Percentiles rank a stretch among this genome's conserved stretches.
phyloP scores from a whole-genome alignment of 1,139 yeast species.

The Spathaspora sp. region DNA sequence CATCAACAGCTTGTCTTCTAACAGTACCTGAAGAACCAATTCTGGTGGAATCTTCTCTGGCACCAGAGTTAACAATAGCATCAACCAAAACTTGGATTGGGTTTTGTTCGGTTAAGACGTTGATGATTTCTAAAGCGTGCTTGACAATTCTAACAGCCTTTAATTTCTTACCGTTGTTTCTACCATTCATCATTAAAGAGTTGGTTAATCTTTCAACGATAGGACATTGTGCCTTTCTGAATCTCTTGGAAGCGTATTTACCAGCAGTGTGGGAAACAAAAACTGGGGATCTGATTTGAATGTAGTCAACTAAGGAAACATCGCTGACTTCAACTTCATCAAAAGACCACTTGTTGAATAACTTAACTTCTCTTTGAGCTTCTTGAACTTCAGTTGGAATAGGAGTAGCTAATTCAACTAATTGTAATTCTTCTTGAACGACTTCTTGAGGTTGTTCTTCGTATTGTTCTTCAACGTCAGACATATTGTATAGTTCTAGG shows the following conservation, averaged over 20 bases:
- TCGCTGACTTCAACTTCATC: slow-evolving; percentile 98
- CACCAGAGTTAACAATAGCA: slow-evolving; percentile 99
- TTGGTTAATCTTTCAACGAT: slow-evolving; percentile 98
- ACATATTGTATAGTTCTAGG: slow-evolving; percentile 27
- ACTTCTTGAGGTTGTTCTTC: slow-evolving; percentile 45
- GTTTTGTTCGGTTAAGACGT: slow-evolving; percentile 98
- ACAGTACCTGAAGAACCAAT: slow-evolving; percentile 99
- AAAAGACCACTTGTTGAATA: slow-evolving; percentile 99
- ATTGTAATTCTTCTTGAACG: slow-evolving; percentile 72
- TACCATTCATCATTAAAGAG: slow-evolving; percentile 99
- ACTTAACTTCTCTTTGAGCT: slow-evolving; percentile 94
- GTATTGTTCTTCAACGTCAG: slow-evolving; percentile 54
- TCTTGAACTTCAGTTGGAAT: slow-evolving; percentile 97
- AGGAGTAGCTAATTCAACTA: slow-evolving; percentile 87
- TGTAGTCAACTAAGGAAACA: slow-evolving; percentile 96
- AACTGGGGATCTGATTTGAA: slow-evolving; percentile 96
- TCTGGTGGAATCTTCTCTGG: slow-evolving; percentile 99
- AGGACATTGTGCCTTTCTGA: slow-evolving; percentile 99
- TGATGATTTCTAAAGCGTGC: slow-evolving; percentile 97
- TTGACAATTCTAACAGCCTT: slow-evolving; percentile 99
- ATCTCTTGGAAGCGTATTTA: slow-evolving; percentile 99
- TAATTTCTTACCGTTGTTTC: slow-evolving; percentile 99
- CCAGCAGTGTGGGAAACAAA: slow-evolving; percentile 99
- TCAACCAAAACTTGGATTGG: slow-evolving; percentile 99
- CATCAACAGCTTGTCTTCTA: slow-evolving; percentile 99